These are phyloP conservation scores for Phyllosticta citrichinensis DNA, from an alignment of 2,329 filamentous ascomycete species.

Conservation along the genomic window DNA sequence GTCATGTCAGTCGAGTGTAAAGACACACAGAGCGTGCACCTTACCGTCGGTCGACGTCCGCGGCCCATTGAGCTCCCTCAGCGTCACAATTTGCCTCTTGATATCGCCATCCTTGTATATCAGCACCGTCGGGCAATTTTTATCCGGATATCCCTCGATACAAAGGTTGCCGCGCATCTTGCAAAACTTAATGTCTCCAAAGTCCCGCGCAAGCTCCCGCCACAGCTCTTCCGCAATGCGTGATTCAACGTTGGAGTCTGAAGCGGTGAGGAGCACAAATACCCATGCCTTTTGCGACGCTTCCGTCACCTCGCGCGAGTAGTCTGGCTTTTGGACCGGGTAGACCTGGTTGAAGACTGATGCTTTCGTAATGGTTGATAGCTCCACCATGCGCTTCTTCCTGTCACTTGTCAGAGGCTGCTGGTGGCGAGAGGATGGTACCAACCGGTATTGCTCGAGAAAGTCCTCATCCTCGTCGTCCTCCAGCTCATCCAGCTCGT, in stretches of 20 bases:
- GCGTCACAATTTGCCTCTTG: slow-evolving; percentile 80
- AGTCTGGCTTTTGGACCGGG: slow-evolving; percentile 89
- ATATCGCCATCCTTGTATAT: slow-evolving; percentile 92
- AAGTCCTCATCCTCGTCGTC: slow-evolving; percentile 94
- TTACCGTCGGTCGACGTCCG: slow-evolving; percentile 20
- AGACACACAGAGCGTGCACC: neutral
- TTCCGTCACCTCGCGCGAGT: slow-evolving; percentile 82
- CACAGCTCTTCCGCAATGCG: slow-evolving; percentile 75
- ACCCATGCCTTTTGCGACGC: slow-evolving; percentile 61
- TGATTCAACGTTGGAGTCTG: slow-evolving; percentile 74
- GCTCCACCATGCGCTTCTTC: slow-evolving; percentile 75
- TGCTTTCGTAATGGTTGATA: slow-evolving; percentile 63
- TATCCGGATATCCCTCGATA: slow-evolving; percentile 92
- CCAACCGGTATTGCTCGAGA: slow-evolving; percentile 66
- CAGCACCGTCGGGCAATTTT: slow-evolving; percentile 87
- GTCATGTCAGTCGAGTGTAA: neutral
- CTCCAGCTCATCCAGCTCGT: slow-evolving; percentile 87
- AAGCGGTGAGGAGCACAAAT: slow-evolving; percentile 72
- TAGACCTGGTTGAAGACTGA: slow-evolving; percentile 85
- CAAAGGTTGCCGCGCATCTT: slow-evolving; percentile 87
- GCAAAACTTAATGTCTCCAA: slow-evolving; percentile 94
- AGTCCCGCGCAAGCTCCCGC: slow-evolving; percentile 72
- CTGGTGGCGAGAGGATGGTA: neutral
- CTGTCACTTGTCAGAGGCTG: slow-evolving; percentile 21
- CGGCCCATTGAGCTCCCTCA: slow-evolving; percentile 63